Evolutionary conservation across 129 eudicot species (phyloP), one percentile per base, ranked within the genome.

Genomic region (Glebionis coronaria): DNA sequence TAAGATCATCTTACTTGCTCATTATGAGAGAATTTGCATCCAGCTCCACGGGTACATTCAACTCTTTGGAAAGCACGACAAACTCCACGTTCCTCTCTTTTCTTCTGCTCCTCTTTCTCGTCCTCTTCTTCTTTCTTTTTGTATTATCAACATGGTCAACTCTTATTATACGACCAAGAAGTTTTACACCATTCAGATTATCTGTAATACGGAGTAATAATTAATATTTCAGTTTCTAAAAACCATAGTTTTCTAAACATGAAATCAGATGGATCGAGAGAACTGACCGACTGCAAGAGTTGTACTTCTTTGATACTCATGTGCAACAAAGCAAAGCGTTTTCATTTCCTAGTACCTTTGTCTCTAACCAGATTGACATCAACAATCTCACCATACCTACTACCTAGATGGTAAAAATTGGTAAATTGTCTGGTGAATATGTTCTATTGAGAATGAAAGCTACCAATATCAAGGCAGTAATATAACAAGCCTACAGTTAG

Each of bases 31-130:
- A 88, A 93, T 73, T 53, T 89, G 90, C 98, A 93, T 68, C 85
- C 82, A 80, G 76, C 91, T 12, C 98, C 98, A 73, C 88, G 88
- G 10, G 81, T 86, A 54, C 98, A 93, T 40, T 88, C 89, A 31
- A 97, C 98, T 76, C 62, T 88, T 50, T 92, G 98, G 64, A 92
- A 92, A 77, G 98, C 96, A 63, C 96, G 95, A 58, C 98, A 93
- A 0, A 93, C 96, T 15, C 98, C 98, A 16, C 98, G 83, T 55
- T 67, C 96, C 77, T 93, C 98, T 76, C 98, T 67, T 78, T 88
- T 92, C 76, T 78, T 63, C 76, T 80, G 85, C 76, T 65, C 78
- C 8, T 73, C 80, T 69, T 92, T 96, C 69, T 88, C 96, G 55
- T 92, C 95, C 67, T 92, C 98, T 70, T 88, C 96, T 71, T 88